Evolutionary conservation across 768 basidiomycete genomes (phyloP), one percentile per base, ranked within the genome.

Genomic region (Tricholomella constricta): DNA sequence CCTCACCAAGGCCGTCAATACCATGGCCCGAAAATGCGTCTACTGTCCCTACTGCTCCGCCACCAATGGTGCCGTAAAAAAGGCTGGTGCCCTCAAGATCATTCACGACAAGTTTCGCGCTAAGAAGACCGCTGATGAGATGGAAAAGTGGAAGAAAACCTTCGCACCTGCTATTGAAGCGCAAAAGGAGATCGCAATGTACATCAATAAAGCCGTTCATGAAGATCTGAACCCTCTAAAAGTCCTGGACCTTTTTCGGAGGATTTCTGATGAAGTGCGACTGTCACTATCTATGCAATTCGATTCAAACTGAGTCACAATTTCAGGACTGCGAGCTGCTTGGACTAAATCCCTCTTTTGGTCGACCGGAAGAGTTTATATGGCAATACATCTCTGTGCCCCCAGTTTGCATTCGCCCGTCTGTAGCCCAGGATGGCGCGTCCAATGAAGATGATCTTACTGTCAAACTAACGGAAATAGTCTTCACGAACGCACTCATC

Each of bases 331-430:
- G 93, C 65, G 97, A 99, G 70, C 75, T 99, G 40, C 78, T 99
- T 10, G 96, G 97, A 2, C 70, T 98, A 52, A 85, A 91, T 52
- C 97, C 97, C 1, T 81, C 81, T 12, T 86, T 85, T 64, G 95
- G 96, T 42, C 76, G 97, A 48, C 97, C 97, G 9, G 97, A 99
- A 73, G 91, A 98, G 67, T 97, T 94, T 62, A 84, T 99, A 46
- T 99, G 97, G 96, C 96, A 98, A 69, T 99, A 98, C 69, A 84
- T 99, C 12, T 96, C 94, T 20, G 97, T 99, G 26, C 97, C 97
- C 35, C 97, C 97, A 0, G 94, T 97, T 17, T 95, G 94, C 66
- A 99, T 99, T 50, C 85, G 97, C 41, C 97, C 97, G 0, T 97
- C 94, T 3, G 97, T 99, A 1, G 89, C 91, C 0, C 97, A 98